Base-by-base conservation (phyloP, 257 asterid species). In the Thymus quinquecostatus region DNA sequence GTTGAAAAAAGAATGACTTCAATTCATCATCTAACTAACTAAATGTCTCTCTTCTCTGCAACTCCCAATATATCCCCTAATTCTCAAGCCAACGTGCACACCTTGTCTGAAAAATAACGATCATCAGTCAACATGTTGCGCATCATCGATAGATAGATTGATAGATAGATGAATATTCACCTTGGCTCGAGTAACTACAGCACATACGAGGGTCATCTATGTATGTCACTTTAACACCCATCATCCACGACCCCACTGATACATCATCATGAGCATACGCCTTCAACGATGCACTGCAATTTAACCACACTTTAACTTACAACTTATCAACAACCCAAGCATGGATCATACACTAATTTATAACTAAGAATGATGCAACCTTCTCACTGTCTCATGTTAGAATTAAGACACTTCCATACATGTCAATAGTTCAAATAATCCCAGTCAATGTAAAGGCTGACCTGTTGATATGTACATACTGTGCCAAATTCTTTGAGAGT, bases 201-300 rank as follows among this genome's bases (percentile, higher is more conserved):
- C 98, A 94, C 38, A 94, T 80, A 57, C 87, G 92, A 77, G 82
- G 84, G 68, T 94, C 97, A 66, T 94, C 98, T 76, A 81, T 89
- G 77, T 94, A 91, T 43, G 91, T 91, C 72, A 96, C 88, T 74
- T 86, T 85, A 65, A 94, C 81, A 62, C 98, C 98, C 85, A 94
- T 91, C 97, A 94, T 94, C 98, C 98, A 94, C 34, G 98, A 94
- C 13, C 98, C 97, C 51, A 94, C 84, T 10, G 96, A 87, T 74
- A 72, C 79, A 80, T 94, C 99, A 66, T 91, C 99, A 44, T 86
- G 86, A 40, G 97, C 97, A 71, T 89, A 94, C 53, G 95, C 86
- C 88, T 91, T 94, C 84, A 94, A 78, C 13, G 96, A 91, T 60
- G 87, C 97, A 77, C 99, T 94, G 88, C 82, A 84, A 5, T 38